Conservation (phyloP, 129 eudicot species). For the Tagetes patula region DNA sequence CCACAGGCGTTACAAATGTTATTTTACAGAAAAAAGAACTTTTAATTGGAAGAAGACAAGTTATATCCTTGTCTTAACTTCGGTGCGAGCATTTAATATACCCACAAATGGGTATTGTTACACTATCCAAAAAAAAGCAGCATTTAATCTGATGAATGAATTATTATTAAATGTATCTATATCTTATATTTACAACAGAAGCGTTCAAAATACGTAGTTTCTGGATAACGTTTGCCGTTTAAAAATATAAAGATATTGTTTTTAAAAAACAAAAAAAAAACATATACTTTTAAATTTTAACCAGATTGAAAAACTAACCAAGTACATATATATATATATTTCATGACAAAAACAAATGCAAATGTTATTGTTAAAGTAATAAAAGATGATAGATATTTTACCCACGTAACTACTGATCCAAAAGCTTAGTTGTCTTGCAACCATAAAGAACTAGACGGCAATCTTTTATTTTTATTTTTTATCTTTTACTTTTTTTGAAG, state of each 20-base stretch:
- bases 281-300: background rate
- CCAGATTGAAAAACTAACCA: background rate
- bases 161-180: no score
- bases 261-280: background rate
- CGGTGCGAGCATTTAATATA: background rate
- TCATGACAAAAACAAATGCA: background rate
- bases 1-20: background rate
- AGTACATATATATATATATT: background rate
- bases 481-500: background rate
- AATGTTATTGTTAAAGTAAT: background rate
- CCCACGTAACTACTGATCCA: conserved; percentile 1
- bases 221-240: no score
- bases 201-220: no score
- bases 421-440: conserved; percentile 26
- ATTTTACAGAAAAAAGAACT: conserved; percentile 9
- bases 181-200: no score
- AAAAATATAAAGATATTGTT: background rate
- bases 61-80: background rate
- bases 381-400: background rate
- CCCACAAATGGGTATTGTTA: background rate
- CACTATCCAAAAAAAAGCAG: background rate
- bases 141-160: background rate
- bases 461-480: background rate
- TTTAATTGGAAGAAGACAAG: conserved; percentile 7
- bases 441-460: conserved; percentile 25